Base-by-base conservation (phyloP, 306 rosid species). In the Cyamopsis tetragonoloba region DNA sequence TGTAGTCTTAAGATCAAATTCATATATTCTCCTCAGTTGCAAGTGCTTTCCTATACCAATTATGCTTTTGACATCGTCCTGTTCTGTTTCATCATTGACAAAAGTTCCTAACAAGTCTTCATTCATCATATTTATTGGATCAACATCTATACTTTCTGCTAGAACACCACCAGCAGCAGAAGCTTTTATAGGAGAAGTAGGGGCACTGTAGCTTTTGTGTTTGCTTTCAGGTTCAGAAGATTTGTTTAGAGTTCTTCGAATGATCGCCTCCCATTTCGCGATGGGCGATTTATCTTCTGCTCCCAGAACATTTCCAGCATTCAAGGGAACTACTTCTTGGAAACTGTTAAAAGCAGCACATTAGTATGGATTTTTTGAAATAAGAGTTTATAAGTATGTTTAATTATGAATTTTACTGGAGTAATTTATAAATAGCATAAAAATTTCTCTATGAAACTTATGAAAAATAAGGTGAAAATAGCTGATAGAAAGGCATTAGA, bases 301-400 rank as follows among this genome's bases (percentile, higher is more conserved):
- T 79, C 98, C 98, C 5, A 93, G 69, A 46, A 93, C 98, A 71
- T 93, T 93, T 67, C 91, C 98, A 14, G 98, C 98, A 77, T 82
- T 93, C 77, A 93, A 75, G 71, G 98, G 98, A 38, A 93, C 97
- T 3, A 93, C 87, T 80, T 93, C 98, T 74, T 93, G 98, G 65
- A 93, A 89, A 54, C 98, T 93, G 81, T 80, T 64, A 59, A 32
- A 46, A 60, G 20, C 43, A 57, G 1, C 8, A 6, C n/a, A 4
- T 15, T 12, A 50, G 58, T 32, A 64, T 55, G 47, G 44, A 71
- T n/a, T n/a, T n/a, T n/a, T n/a, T n/a, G n/a, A n/a, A n/a, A n/a
- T n/a, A n/a, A n/a, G n/a, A n/a, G n/a, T n/a, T n/a, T n/a, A n/a
- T n/a, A n/a, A n/a, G n/a, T n/a, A n/a, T n/a, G n/a, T n/a, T n/a